Evolutionary conservation across 108 stramenopile species (phyloP), one percentile per base, ranked within the genome.

Genomic region (Aurantiochytrium sp.): DNA sequence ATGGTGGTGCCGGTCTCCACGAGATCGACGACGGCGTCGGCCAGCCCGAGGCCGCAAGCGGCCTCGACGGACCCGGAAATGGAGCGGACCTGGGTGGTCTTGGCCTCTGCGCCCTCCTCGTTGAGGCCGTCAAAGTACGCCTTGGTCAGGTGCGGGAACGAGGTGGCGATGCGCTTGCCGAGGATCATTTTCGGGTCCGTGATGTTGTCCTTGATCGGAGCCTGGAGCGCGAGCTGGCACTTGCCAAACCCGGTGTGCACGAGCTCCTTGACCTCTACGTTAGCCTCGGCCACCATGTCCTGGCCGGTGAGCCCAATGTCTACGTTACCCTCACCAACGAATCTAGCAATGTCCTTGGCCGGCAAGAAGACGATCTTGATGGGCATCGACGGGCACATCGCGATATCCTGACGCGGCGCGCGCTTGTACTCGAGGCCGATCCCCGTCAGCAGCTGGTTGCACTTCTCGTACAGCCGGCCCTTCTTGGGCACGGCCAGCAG

Each of bases 1-100:
- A 98, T 98, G 10, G 98, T 98, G 12, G 98, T 98, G 32, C 98
- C 98, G 68, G 97, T 98, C 88, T 98, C 97, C 36, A 98, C 97
- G 65, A 98, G 93, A 93, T 98, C 97, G 30, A 98, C 97, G 55
- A 98, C 96, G 50, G 97, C 98, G 92, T 98, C 98, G 21, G 97
- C 98, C 86, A 98, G 89, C 42, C 98, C 98, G 34, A 98, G 93
- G 54, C 95, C 95, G 91, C 98, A 98, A 12, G 97, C 97, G 4
- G 97, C 97, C 90, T 98, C 98, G 39, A 98, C 98, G 54, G 95
- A 96, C 17, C 98, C 98, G 6, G 96, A 97, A 54, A 98, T 96
- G 89, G 95, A 96, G 50, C 89, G 93, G 55, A 98, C 93, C 39
- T 89, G 94, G 15, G 98, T 98, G 59, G 8, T 19, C 4, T 93